Evolutionary conservation across 177 flowering plant species (phyloP), one percentile per base, ranked within the genome.

Genomic region (Viscum album): DNA sequence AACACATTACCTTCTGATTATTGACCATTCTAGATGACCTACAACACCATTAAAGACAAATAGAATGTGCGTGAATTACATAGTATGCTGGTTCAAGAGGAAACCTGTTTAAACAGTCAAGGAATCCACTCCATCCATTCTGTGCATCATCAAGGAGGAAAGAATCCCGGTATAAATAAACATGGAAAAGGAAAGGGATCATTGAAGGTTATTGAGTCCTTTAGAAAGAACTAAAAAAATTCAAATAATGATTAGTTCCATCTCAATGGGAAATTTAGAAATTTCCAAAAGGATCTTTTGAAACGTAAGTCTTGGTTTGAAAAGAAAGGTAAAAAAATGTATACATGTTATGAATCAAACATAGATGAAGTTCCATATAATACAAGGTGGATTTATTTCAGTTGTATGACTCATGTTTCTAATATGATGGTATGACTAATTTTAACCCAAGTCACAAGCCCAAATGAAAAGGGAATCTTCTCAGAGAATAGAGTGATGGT

Each of bases 361-460:
- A 10, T 41, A 41, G 19, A 10, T 41, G 47, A 41, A 19, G 47
- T 41, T 41, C 10, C 47, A 10, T 41, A 10, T 41, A 41, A 41
- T 19, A 41, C 19, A 10, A 10, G 47, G 47, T 41, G 47, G 19
- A 19, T 41, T 67, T 73, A 73, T 32, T 73, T 67, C 24, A 29
- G 71, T 60, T 29, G 70, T 35, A n/a, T n/a, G n/a, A n/a, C n/a
- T n/a, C n/a, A n/a, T n/a, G n/a, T 78, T 64, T 67, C 72, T 4
- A 73, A 73, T 50, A 50, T 23, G 56, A 50, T 50, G 56, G 5
- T 15, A 72, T 75, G 73, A 71, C 72, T 71, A 68, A 58, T 60
- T 70, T n/a, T n/a, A n/a, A n/a, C n/a, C n/a, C n/a, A n/a, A n/a
- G n/a, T n/a, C n/a, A 24, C 54, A n/a, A 76, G 34, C 68, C 56